Evolutionary conservation across 176 grass and related monocot species (phyloP), one percentile per base, ranked within the genome.

Genomic region (Paspalum vaginatum): DNA sequence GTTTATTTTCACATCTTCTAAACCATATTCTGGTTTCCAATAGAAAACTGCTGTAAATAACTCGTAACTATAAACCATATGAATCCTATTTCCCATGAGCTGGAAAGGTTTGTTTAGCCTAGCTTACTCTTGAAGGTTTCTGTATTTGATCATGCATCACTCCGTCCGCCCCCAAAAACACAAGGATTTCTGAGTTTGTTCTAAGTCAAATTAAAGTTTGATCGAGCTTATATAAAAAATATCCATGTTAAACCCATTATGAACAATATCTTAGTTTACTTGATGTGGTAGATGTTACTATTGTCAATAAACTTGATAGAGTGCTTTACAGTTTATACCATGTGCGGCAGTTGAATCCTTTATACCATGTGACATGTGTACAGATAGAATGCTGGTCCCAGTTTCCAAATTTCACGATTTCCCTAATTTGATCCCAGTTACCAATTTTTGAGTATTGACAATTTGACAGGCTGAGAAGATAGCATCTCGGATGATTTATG

Each of bases 401-500:
- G 25, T 41, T 20, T 63, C 32, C 32, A 32, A 32, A 44, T 6
- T 71, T 11, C 22, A 20, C 0, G n/a, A 26, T 45, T 65, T 44
- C 68, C 8, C 58, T 27, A 58, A 55, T 9, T 63, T 20, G 5
- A 75, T 12, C 11, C n/a, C 60, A 49, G 45, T 61, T 63, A 51
- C 21, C 24, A 49, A 21, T 37, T 59, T 14, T 50, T 68, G 8
- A 18, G 26, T 92, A 78, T 25, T 87, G 48, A 10, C 76, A 99
- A 91, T 93, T 25, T 87, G 48, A 12, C 76, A 99, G 93, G 97
- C 93, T 65, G 97, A 99, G 88, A 99, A 99, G 81, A 99, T 96
- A 79, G 97, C 97, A 60, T 95, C 93, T 65, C 84, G 87, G 62
- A 99, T 99, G 97, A 99, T 99, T 58, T 91, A 69, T 58, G 97